A percentile compares a stretch with the other conserved stretches of the same genome.
These are phyloP conservation scores for Globisporangium emineosum DNA, from an alignment of 352 stramenopile genomes.

Conservation along the genomic window DNA sequence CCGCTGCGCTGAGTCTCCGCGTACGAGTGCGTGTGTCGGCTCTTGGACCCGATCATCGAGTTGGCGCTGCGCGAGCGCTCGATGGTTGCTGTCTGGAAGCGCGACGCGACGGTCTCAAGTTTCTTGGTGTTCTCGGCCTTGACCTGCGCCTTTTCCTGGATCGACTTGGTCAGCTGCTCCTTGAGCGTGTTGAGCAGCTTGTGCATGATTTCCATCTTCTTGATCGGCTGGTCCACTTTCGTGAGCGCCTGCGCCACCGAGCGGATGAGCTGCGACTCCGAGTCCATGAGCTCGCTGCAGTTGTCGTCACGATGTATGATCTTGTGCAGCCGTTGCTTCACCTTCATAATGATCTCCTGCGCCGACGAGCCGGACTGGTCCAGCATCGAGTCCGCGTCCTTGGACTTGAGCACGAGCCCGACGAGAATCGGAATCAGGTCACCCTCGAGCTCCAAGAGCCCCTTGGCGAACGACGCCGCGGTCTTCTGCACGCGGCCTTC, in stretches of 20 bases:
- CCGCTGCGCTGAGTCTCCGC: conserved; percentile 31
- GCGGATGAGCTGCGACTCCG: conserved; percentile 73
- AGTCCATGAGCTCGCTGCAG: conserved; percentile 73
- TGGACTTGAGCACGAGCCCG: conserved; percentile 88
- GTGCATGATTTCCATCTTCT: conserved; percentile 90
- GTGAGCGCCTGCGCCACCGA: conserved; percentile 75
- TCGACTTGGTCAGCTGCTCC: conserved; percentile 77
- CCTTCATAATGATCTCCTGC: conserved; percentile 87
- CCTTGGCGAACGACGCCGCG: conserved; percentile 98
- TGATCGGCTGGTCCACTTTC: conserved; percentile 92
- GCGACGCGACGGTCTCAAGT: conserved; percentile 32
- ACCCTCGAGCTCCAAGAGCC: conserved; percentile 97
- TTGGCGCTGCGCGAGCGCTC: conserved; percentile 70
- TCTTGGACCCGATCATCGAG: conserved; percentile 33
- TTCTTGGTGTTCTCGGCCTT: conserved; percentile 47
- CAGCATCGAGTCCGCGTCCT: conserved; percentile 95
- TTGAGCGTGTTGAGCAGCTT: conserved; percentile 94
- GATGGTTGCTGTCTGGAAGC: conserved; percentile 32
- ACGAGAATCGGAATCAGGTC: conserved; percentile 99
- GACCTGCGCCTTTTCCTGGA: conserved; percentile 76
- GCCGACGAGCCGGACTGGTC: conserved; percentile 97
- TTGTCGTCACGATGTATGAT: conserved; percentile 86
- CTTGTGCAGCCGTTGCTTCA: conserved; percentile 85
- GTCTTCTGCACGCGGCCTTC: conserved; percentile 99
- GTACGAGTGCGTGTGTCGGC: conserved; percentile 61